A percentile compares a stretch with the other conserved stretches of the same genome.
These are phyloP conservation scores for Tetradesmus lagerheimii DNA, from an alignment of 139 green algal genomes.

Conservation along the genomic window DNA sequence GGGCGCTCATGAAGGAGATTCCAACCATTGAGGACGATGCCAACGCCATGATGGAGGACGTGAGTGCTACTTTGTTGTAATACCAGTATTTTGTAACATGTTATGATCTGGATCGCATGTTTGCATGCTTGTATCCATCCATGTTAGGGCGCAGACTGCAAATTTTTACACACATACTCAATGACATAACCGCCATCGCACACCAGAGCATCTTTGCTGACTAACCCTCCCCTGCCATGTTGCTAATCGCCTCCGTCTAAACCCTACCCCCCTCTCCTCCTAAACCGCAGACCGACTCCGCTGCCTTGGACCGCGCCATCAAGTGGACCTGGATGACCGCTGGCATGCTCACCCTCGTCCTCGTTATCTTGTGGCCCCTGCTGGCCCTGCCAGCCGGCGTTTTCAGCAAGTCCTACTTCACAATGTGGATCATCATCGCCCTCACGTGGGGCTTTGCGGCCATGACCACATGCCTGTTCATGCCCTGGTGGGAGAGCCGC, in stretches of 20 bases:
- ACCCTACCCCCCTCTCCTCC: background rate
- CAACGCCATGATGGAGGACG: conserved; percentile 34
- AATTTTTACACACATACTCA: too few relatives aligned
- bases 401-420: conserved; percentile 64
- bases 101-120: too few relatives aligned
- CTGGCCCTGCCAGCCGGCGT: conserved; percentile 75
- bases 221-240: background rate
- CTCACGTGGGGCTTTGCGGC: conserved; percentile 79
- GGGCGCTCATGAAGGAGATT: conserved; percentile 54
- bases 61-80: background rate
- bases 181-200: too few relatives aligned
- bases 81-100: background rate
- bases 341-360: conserved; percentile 67
- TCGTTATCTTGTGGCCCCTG: conserved; percentile 78
- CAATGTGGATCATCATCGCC: conserved; percentile 76
- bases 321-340: conserved; percentile 67
- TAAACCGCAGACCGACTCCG: conserved; percentile 2
- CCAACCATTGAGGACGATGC: conserved; percentile 49
- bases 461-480: conserved; percentile 65
- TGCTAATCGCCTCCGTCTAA: background rate
- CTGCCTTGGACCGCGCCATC: conserved; percentile 26
- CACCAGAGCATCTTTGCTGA: too few relatives aligned
- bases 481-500: conserved; percentile 76
- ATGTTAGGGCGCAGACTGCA: too few relatives aligned
- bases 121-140: too few relatives aligned